Percentiles rank a stretch among this genome's conserved stretches.
These are phyloP conservation scores for Kewa caespitosa DNA, from an alignment of 179 eudicot species.

Conservation along the genomic window DNA sequence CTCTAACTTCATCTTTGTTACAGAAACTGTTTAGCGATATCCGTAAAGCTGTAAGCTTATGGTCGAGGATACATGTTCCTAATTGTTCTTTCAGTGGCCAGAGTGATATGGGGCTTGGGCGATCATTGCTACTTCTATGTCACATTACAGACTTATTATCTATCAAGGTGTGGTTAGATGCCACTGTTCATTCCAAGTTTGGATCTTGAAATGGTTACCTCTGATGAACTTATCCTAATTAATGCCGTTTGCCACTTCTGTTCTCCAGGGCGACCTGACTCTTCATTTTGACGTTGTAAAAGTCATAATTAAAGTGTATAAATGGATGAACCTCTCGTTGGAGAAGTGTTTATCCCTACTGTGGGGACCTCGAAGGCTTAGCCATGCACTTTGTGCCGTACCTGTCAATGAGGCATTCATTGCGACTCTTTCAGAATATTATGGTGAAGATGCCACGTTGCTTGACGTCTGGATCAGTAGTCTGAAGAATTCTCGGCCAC, in stretches of 20 bases:
- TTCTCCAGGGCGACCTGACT: constrained; percentile 51
- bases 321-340: constrained; percentile 46
- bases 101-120: constrained; percentile 39
- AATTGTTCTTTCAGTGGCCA: constrained; percentile 31
- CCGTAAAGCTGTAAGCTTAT: constrained; percentile 53
- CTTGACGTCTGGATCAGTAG: constrained; percentile 63
- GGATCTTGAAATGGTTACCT: not conserved
- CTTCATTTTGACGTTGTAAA: constrained; percentile 55
- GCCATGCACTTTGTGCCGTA: constrained; percentile 79
- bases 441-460: constrained; percentile 46
- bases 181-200: not conserved
- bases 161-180: constrained; percentile 54
- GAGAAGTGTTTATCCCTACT: constrained; percentile 54
- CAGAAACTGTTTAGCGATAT: constrained; percentile 62
- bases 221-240: constrained; percentile 7
- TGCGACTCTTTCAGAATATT: constrained; percentile 42
- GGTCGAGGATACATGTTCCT: constrained; percentile 41
- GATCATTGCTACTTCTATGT: constrained; percentile 53
- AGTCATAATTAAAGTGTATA: constrained; percentile 52
- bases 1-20: constrained; percentile 11
- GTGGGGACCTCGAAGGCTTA: constrained; percentile 82
- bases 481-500: constrained; percentile 47
- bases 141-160: constrained; percentile 76
- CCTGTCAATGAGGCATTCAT: constrained; percentile 62
- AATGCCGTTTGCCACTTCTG: constrained; percentile 16